These are phyloP conservation scores for Pseudopithomyces chartarum DNA, from an alignment of 2,329 filamentous ascomycete species.

Conservation along the genomic window DNA sequence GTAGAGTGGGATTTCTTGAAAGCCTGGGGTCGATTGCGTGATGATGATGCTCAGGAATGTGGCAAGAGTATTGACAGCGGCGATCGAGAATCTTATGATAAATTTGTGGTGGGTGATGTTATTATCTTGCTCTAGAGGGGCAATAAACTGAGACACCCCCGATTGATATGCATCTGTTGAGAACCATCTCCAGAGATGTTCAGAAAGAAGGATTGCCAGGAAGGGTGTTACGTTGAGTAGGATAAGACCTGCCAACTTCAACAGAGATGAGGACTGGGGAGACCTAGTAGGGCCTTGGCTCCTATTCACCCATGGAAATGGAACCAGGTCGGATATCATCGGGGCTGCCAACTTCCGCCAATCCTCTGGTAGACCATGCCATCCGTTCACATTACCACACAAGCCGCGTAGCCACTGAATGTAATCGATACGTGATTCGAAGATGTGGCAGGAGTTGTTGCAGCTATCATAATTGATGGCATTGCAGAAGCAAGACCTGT, in stretches of 20 bases:
- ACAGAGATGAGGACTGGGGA: not conserved
- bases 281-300: slow-evolving; percentile 3
- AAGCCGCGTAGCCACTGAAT: slow-evolving; percentile 38
- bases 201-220: not conserved
- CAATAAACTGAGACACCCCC: too few relatives aligned
- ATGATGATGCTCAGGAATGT: slow-evolving; percentile 28
- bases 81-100: slow-evolving; percentile 24
- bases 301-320: slow-evolving; percentile 38
- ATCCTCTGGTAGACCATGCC: slow-evolving; percentile 37
- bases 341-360: slow-evolving; percentile 31
- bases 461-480: slow-evolving; percentile 34
- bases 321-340: slow-evolving; percentile 34
- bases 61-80: slow-evolving; percentile 26
- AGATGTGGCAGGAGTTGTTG: slow-evolving; percentile 32
- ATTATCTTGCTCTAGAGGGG: too few relatives aligned
- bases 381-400: slow-evolving; percentile 33
- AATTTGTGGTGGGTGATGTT: not conserved
- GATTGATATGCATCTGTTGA: not conserved
- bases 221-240: not conserved
- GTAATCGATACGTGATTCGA: slow-evolving; percentile 39
- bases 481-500: slow-evolving; percentile 37
- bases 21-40: slow-evolving; percentile 25
- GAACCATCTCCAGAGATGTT: slow-evolving; percentile 2
- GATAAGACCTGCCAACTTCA: not conserved
- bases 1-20: slow-evolving; percentile 24